These are phyloP conservation scores for Microcyclospora tardicrescens DNA, from an alignment of 2,329 filamentous ascomycete genomes.

Conservation along the genomic window DNA sequence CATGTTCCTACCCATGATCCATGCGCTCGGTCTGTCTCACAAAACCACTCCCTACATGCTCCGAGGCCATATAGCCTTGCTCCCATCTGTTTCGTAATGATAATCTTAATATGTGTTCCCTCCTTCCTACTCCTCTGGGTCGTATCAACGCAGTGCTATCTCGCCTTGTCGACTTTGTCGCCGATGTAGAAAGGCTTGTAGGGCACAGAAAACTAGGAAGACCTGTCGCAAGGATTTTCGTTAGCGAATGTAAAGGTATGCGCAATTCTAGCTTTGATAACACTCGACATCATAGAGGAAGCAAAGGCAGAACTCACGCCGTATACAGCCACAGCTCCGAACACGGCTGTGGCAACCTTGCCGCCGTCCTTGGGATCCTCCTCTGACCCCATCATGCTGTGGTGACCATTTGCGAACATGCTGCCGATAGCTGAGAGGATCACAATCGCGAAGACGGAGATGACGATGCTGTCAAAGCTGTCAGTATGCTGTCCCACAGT, in stretches of 20 bases:
- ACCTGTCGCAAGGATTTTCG: slow-evolving; percentile 37
- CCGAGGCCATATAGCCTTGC: no score
- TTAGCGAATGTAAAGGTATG: neutral
- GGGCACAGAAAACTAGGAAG: slow-evolving; percentile 83
- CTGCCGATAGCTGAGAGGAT: slow-evolving; percentile 53
- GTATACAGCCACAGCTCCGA: slow-evolving; percentile 79
- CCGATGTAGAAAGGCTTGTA: slow-evolving; percentile 76
- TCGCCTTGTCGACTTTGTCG: slow-evolving; percentile 72
- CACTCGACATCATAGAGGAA: no score
- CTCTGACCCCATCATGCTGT: slow-evolving; percentile 66
- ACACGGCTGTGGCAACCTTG: slow-evolving; percentile 73
- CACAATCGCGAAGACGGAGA: slow-evolving; percentile 51
- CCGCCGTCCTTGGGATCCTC: slow-evolving; percentile 51
- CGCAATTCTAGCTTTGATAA: no score
- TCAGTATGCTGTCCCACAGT: slow-evolving; percentile 1
- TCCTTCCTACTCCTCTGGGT: neutral
- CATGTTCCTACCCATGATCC: no score
- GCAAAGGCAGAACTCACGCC: slow-evolving; percentile 46
- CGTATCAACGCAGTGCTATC: slow-evolving; percentile 52
- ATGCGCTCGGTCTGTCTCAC: no score
- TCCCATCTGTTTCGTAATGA: no score
- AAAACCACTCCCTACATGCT: no score
- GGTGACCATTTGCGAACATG: slow-evolving; percentile 64
- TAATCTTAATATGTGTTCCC: no score
- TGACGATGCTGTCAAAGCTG: slow-evolving; percentile 48